phyloP scores from a whole-genome alignment of 257 asterid genomes.

The Leonotis leonurus region DNA sequence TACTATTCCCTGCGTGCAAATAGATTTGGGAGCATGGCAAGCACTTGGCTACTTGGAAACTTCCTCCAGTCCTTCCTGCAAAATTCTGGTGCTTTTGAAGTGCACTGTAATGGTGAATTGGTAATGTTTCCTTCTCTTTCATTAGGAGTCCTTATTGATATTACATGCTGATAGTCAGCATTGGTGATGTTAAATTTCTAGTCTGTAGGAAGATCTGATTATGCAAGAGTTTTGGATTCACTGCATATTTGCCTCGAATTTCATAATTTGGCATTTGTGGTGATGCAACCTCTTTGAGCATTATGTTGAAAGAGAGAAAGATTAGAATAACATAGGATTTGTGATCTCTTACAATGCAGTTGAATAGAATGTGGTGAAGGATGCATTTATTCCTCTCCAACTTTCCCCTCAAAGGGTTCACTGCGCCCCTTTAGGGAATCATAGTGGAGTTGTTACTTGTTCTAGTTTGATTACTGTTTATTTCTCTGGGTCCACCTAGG shows the following conservation, averaged over 20 bases:
- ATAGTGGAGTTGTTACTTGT: neutral
- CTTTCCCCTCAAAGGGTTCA: neutral
- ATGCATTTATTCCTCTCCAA: neutral
- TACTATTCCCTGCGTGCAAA: conserved; percentile 68
- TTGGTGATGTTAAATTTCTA: neutral
- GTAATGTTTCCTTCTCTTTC: conserved; percentile 35
- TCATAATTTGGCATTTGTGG: neutral
- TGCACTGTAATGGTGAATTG: conserved; percentile 71
- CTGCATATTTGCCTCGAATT: neutral
- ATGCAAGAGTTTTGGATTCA: neutral
- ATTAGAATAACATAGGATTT: neutral
- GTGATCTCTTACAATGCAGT: neutral
- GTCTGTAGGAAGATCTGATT: neutral
- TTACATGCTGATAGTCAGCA: neutral
- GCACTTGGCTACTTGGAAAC: conserved; percentile 86
- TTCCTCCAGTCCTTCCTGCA: conserved; percentile 79
- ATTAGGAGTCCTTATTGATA: neutral
- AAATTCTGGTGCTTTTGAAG: conserved; percentile 91
- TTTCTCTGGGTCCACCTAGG: neutral
- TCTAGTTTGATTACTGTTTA: neutral
- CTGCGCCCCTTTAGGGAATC: neutral
- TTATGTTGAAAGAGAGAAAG: neutral
- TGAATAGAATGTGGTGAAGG: neutral
- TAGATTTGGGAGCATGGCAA: conserved; percentile 84
- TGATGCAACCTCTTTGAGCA: neutral